Evolutionary conservation across 2,329 filamentous ascomycete species (phyloP), one percentile per base, ranked within the genome.

Genomic region (Acrodontium crateriforme): DNA sequence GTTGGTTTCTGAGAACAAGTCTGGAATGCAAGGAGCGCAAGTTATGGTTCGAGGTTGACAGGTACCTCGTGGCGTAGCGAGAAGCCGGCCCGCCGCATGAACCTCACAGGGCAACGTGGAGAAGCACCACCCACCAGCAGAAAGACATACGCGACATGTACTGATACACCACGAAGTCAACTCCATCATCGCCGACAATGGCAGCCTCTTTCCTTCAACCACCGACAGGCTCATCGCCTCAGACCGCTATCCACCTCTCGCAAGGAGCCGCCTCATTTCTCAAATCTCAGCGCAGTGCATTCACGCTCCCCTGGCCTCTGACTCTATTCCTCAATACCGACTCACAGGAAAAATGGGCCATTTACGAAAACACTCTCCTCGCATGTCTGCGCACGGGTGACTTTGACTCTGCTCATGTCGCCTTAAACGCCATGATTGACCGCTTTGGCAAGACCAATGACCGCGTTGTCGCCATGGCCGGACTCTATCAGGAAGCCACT

Each of bases 381-480:
- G 74, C 83, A 16, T 89, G 81, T 46, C 68, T 98, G 19, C 78
- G 81, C 27, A 84, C 81, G 0, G 79, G 81, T 29, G 81, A 95
- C 53, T 78, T 91, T 44, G 61, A 71, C 38, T 71, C 80, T 14
- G 89, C 89, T 14, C 71, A 73, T 39, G 54, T 74, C 42, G 81
- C 80, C 49, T 66, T 95, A 19, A 71, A 80, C 46, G 71, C 76
- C 36, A 67, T 98, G 24, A 74, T 73, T 4, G 62, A 69, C 34
- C 78, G 89, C 26, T 98, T 98, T 51, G 85, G 87, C 15, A 62
- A 69, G 15, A 65, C 71, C 18, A 92, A 95, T 55, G 83, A 94
- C 56, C 75, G 82, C 40, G 67, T 95, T 27, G 78, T 87, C 68
- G 84, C 78, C 8, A 60, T 95, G 25, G 69, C 70, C 39, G 89